Base-by-base conservation (phyloP, 768 basidiomycete species). In the Leccinum subtestaceum region DNA sequence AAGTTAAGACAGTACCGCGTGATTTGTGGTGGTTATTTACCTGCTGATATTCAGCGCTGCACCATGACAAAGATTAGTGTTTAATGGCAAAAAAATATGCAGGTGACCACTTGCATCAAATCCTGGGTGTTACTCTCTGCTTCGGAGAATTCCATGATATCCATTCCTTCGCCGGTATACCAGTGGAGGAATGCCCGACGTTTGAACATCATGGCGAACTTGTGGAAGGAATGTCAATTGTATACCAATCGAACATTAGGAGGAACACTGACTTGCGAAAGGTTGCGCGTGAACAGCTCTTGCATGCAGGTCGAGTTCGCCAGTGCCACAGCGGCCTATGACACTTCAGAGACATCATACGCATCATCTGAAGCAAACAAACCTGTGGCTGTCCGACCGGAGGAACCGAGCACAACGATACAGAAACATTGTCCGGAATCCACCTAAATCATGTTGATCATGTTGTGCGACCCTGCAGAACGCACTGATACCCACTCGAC, bases 151-250 rank as follows among this genome's bases (percentile, higher is more conserved):
- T 94, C 84, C 82, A 80, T 75, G 17, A 81, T 70, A 69, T 95
- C 94, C 94, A 95, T 95, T 46, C 93, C 93, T 72, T 95, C 93
- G 12, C 85, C 89, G 9, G 86, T 89, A 71, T 93, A 95, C 91
- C 92, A 94, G 70, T 95, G 92, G 58, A 95, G 73, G 80, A 91
- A 96, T 5, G 94, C 94, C 48, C 81, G 79, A 31, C 93, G 83
- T 70, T 88, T 91, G 75, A 83, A 95, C 91, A 95, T 94, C 5
- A 80, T 74, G 0, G 82, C 61, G 73, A 93, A 95, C 88, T 93
- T 67, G 43, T 27, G 9, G 48, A 49, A 12, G 19, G 38, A 5
- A 57, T 40, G 27, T 64, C 10, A 65, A 48, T 61, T 17, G 52
- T 13, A 1, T 5, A 43, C n/a, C n/a, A 19, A 32, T n/a, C n/a